Evolutionary conservation across 2,329 filamentous ascomycete species (phyloP).

Genomic region (Curvularia eragrostidis): DNA sequence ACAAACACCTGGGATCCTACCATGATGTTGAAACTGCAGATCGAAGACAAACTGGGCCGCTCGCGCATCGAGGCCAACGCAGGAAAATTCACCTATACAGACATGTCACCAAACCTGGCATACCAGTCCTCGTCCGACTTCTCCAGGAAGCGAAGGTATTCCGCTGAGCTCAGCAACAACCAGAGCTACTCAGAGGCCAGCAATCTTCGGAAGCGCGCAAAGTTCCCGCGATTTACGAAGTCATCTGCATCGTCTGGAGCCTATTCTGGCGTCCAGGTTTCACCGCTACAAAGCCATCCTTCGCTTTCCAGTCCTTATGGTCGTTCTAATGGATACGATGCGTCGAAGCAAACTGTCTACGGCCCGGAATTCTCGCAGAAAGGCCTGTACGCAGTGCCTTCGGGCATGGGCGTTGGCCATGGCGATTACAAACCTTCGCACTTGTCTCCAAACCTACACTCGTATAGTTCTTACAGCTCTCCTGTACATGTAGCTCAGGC

Average conservation of each 20-base stretch:
- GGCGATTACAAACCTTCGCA: constrained; percentile 43
- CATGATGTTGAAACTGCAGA: constrained; percentile 65
- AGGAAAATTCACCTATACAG: constrained; percentile 68
- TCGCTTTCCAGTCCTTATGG: constrained; percentile 46
- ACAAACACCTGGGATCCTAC: constrained; percentile 63
- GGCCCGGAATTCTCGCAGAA: constrained; percentile 45
- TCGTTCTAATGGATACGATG: constrained; percentile 49
- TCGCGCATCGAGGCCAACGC: constrained; percentile 61
- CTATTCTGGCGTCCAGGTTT: constrained; percentile 46
- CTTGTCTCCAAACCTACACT: constrained; percentile 45
- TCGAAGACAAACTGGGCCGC: constrained; percentile 64
- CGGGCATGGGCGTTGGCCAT: constrained; percentile 36
- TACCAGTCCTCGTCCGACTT: constrained; percentile 42
- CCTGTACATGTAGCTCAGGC: constrained; percentile 54
- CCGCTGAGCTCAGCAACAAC: constrained; percentile 36
- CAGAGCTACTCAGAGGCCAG: constrained; percentile 36
- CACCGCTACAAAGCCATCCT: constrained; percentile 49
- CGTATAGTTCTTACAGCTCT: constrained; percentile 54
- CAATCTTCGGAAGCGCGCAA: constrained; percentile 47
- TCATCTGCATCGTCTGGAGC: constrained; percentile 40
- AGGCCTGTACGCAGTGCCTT: constrained; percentile 44
- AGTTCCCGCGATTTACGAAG: constrained; percentile 47
- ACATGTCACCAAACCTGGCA: constrained; percentile 48
- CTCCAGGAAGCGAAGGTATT: constrained; percentile 44
- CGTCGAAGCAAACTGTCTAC: constrained; percentile 43